Conservation (phyloP, 164 flowering plant species). For the Tetrastigma voinierianum region DNA sequence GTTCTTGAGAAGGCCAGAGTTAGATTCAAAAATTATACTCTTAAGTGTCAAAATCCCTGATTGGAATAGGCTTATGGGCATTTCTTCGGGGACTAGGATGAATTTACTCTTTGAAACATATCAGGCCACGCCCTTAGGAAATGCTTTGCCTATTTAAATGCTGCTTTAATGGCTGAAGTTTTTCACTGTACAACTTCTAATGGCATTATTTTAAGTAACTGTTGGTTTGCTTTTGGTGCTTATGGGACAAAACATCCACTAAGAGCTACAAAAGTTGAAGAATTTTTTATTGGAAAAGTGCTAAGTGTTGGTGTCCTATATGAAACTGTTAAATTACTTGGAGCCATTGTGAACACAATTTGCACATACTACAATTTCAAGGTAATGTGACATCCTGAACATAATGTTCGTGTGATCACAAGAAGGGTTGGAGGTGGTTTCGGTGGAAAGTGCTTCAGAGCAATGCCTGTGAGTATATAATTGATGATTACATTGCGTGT, state of each 20-base stretch:
- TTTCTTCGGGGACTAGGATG: constrained; percentile 15
- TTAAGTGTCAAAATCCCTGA: constrained; percentile 58
- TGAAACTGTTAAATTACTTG: constrained; percentile 56
- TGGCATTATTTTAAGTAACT: constrained; percentile 33
- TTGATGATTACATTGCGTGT: background rate
- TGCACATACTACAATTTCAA: constrained; percentile 51
- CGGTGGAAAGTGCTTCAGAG: constrained; percentile 74
- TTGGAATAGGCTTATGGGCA: constrained; percentile 19
- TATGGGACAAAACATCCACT: too few relatives aligned
- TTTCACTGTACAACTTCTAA: constrained; percentile 28
- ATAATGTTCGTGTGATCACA: constrained; percentile 82
- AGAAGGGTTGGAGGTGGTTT: constrained; percentile 97
- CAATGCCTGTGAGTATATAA: constrained; percentile 65
- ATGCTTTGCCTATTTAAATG: constrained; percentile 75
- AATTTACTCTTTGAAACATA: constrained; percentile 69
- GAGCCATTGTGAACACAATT: constrained; percentile 44
- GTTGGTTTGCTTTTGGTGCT: constrained; percentile 70
- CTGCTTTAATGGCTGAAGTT: constrained; percentile 80
- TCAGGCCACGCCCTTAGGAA: constrained; percentile 86
- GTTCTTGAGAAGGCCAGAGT: constrained; percentile 52
- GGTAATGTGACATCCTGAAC: constrained; percentile 80
- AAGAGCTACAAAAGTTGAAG: too few relatives aligned
- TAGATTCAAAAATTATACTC: constrained; percentile 50
- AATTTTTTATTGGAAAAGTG: constrained; percentile 54
- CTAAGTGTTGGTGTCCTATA: constrained; percentile 35